phyloP scores from a whole-genome alignment of 768 basidiomycete genomes.

The Dioszegia aurantiaca region DNA sequence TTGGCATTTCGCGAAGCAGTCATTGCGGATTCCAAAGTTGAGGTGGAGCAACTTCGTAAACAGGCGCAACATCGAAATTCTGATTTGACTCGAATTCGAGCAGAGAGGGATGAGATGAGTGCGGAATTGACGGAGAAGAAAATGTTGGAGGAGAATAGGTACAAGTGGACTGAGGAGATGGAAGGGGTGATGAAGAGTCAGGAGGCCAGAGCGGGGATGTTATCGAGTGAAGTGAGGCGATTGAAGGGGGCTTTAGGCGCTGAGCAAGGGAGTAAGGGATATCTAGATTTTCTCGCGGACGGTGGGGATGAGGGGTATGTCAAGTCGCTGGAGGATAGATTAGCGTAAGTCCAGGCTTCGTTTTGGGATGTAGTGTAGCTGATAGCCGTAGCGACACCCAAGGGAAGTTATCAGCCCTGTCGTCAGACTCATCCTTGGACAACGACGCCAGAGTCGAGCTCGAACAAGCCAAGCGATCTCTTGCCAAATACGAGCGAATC shows the following conservation, averaged over 20 bases:
- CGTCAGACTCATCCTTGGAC: conserved; percentile 10
- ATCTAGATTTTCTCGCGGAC: conserved; percentile 68
- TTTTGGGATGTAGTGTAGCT: not conserved
- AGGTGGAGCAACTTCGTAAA: conserved; percentile 56
- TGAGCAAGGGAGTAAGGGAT: conserved; percentile 65
- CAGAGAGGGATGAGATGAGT: conserved; percentile 59
- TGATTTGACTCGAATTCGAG: conserved; percentile 52
- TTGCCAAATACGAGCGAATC: conserved; percentile 60
- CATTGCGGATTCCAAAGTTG: conserved; percentile 31
- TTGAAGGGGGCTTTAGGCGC: conserved; percentile 76
- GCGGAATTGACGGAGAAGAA: conserved; percentile 63
- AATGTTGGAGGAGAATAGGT: conserved; percentile 62
- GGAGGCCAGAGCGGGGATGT: conserved; percentile 69
- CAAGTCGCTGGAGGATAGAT: conserved; percentile 60
- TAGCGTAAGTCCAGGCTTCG: conserved; percentile 10
- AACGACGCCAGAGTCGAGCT: conserved; percentile 19
- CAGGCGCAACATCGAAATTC: conserved; percentile 46
- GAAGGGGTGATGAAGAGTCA: conserved; percentile 63
- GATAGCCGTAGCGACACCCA: conserved; percentile 18
- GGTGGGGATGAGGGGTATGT: conserved; percentile 52
- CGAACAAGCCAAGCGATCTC: conserved; percentile 13
- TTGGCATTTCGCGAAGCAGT: conserved; percentile 37
- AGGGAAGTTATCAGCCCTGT: conserved; percentile 19
- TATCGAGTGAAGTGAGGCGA: conserved; percentile 70
- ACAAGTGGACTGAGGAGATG: conserved; percentile 63